A percentile compares a stretch with the other conserved stretches of the same genome.
These are phyloP conservation scores for Rauvolfia tetraphylla DNA, from an alignment of 257 asterid genomes.

Conservation along the genomic window DNA sequence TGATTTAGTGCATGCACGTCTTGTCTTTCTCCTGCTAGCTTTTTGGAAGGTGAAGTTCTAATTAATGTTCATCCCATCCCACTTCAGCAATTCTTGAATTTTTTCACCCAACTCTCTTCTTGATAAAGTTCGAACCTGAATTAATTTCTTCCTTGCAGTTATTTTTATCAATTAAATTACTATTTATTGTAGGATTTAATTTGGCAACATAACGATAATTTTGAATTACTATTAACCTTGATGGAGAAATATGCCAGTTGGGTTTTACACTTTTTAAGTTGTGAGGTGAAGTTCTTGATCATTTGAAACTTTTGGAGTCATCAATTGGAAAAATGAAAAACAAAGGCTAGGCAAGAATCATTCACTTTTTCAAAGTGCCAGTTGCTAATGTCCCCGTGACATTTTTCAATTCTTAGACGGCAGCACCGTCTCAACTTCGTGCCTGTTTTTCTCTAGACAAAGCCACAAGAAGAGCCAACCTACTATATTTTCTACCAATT, in stretches of 20 bases:
- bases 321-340: conserved; percentile 1
- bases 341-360: conserved; percentile 5
- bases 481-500: not conserved
- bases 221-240: not conserved
- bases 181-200: no score
- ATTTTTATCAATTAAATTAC: no score
- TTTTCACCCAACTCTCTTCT: no score
- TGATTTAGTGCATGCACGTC: conserved; percentile 30
- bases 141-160: no score
- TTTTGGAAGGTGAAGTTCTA: conserved; percentile 11
- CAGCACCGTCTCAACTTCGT: not conserved
- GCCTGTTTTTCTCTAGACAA: not conserved
- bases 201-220: not conserved
- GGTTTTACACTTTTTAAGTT: not conserved
- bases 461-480: not conserved
- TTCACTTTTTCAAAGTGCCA: conserved; percentile 5
- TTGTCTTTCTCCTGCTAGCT: conserved; percentile 3
- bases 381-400: conserved; percentile 1
- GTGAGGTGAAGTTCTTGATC: no score
- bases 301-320: conserved; percentile 4
- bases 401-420: conserved; percentile 16
- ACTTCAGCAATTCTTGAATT: not conserved
- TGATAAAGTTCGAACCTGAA: no score
- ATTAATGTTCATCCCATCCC: not conserved
- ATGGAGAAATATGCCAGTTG: conserved; percentile 18